phyloP scores from a whole-genome alignment of 2,329 filamentous ascomycete species.

The Chaetoscypha palmicola region DNA sequence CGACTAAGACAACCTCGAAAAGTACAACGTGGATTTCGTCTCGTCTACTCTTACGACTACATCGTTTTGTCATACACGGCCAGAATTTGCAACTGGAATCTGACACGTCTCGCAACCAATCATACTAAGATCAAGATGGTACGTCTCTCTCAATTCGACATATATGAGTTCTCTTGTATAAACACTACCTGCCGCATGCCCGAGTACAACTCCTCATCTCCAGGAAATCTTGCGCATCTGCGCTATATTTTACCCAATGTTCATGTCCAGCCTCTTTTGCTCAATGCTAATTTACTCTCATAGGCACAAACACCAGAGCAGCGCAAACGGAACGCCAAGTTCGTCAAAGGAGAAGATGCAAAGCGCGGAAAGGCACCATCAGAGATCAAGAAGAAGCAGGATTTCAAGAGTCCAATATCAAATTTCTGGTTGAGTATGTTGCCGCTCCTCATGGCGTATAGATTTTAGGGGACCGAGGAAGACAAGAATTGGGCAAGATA shows the following conservation, averaged over 20 bases:
- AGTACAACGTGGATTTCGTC: not conserved
- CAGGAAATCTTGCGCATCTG: no score
- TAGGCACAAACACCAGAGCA: slow-evolving; percentile 82
- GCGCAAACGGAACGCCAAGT: slow-evolving; percentile 73
- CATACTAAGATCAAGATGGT: not conserved
- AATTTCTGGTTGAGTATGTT: slow-evolving; percentile 57
- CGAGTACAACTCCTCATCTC: no score
- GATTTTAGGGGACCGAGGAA: not conserved
- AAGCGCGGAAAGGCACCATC: slow-evolving; percentile 69
- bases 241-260: not conserved
- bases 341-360: slow-evolving; percentile 63
- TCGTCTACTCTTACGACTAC: no score
- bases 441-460: not conserved
- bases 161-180: no score
- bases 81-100: no score
- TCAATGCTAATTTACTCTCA: slow-evolving; percentile 2
- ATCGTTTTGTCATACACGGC: no score
- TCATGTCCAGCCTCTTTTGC: not conserved
- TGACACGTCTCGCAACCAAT: no score
- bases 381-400: slow-evolving; percentile 53
- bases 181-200: no score
- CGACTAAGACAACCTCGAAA: not conserved
- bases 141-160: no score
- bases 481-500: not conserved
- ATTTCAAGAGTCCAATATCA: slow-evolving; percentile 48